Evolutionary conservation across 345 rosid species (phyloP).

Genomic region (Eucalyptus sp.): DNA sequence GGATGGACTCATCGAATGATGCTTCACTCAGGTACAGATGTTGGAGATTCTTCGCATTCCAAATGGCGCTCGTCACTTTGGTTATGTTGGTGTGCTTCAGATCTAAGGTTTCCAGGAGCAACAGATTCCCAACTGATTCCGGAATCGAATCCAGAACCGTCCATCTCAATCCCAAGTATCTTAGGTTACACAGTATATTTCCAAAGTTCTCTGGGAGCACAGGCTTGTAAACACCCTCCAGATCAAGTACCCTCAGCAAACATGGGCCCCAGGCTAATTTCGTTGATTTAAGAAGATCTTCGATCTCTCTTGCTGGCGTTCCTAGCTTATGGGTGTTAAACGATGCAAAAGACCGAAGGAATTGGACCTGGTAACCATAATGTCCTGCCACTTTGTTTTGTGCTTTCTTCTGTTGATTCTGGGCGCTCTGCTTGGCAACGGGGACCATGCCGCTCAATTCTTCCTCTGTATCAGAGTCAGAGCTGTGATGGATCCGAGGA

Average conservation of each 20-base stretch:
- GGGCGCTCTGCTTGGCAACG: neutral
- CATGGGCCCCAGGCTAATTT: rapidly evolving
- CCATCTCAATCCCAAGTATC: conserved; percentile 13
- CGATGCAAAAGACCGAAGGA: conserved; percentile 1
- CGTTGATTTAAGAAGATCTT: neutral
- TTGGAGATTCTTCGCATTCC: neutral
- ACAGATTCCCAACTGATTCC: neutral
- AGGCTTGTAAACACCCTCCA: conserved; percentile 17
- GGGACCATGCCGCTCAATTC: neutral
- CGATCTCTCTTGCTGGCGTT: neutral
- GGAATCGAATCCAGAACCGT: conserved; percentile 11
- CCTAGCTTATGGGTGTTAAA: neutral
- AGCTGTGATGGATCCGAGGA: neutral
- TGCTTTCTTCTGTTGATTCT: neutral
- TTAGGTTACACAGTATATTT: neutral
- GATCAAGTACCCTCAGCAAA: conserved; percentile 14
- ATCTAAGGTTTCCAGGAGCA: conserved; percentile 21
- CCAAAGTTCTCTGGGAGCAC: conserved; percentile 1
- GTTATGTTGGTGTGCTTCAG: conserved; percentile 19
- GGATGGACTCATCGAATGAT: neutral
- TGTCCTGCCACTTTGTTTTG: neutral
- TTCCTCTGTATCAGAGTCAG: rapidly evolving
- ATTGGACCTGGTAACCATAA: neutral
- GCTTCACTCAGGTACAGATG: conserved; percentile 10
- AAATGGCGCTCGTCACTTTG: conserved; percentile 3